phyloP scores from a whole-genome alignment of 2,329 filamentous ascomycete genomes.

The Aureobasidium namibiae region DNA sequence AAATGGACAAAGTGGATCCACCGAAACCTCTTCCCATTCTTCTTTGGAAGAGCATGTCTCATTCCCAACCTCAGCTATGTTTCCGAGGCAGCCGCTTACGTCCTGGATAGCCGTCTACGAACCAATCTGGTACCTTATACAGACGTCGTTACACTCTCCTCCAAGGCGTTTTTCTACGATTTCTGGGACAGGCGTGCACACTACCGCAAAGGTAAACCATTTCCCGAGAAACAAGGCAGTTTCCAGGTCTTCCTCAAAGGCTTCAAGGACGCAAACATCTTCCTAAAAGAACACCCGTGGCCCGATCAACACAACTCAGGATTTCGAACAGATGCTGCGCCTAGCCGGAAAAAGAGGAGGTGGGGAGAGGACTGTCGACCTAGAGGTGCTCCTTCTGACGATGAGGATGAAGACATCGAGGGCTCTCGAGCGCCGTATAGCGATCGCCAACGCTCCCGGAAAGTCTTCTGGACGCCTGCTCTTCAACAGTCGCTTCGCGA shows the following conservation, averaged over 20 bases:
- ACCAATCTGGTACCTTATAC: conserved; percentile 95
- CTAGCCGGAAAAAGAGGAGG: conserved; percentile 54
- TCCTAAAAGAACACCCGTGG: conserved; percentile 92
- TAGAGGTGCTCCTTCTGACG: conserved; percentile 46
- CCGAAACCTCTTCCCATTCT: conserved; percentile 92
- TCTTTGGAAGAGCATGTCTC: conserved; percentile 87
- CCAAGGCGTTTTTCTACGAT: conserved; percentile 96
- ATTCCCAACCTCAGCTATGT: conserved; percentile 98
- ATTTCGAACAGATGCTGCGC: conserved; percentile 59
- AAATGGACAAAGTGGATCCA: conserved; percentile 99
- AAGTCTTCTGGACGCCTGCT: conserved; percentile 77
- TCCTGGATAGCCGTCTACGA: conserved; percentile 79
- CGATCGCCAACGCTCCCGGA: conserved; percentile 25
- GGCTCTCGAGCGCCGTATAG: conserved; percentile 16
- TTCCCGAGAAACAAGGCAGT: conserved; percentile 86
- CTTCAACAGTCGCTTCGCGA: conserved; percentile 90
- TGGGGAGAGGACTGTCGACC: conserved; percentile 83
- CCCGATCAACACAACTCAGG: conserved; percentile 72
- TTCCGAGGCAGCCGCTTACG: conserved; percentile 93
- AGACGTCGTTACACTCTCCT: conserved; percentile 86
- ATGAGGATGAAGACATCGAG: conserved; percentile 34
- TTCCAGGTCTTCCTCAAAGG: conserved; percentile 97
- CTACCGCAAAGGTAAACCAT: conserved; percentile 75
- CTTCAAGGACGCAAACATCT: conserved; percentile 94
- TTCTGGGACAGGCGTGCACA: conserved; percentile 91